These are phyloP conservation scores for Solanum microdontum DNA, from an alignment of 257 asterid genomes.

Conservation along the genomic window DNA sequence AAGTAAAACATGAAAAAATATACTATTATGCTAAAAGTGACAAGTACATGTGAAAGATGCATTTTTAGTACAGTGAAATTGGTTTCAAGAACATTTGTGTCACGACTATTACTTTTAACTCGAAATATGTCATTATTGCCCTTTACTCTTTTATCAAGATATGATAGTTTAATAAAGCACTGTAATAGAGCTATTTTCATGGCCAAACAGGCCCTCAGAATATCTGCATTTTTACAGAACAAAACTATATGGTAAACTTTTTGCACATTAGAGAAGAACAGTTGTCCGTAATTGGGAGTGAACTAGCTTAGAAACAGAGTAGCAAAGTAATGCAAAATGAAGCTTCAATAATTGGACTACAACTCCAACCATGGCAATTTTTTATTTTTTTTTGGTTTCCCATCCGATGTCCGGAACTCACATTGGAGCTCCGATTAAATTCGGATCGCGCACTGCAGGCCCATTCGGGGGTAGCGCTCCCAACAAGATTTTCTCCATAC, in stretches of 20 bases:
- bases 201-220: not conserved
- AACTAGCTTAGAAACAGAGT: not conserved
- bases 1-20: not conserved
- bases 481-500: too few species aligned
- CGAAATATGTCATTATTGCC: not conserved
- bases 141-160: not conserved
- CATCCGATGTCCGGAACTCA: too few species aligned
- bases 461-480: not conserved
- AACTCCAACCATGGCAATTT: not conserved
- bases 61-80: not conserved
- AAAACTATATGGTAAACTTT: not conserved
- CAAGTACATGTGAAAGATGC: not conserved
- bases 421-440: not conserved
- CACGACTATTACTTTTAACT: not conserved
- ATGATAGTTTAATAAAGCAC: not conserved
- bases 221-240: not conserved
- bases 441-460: too few species aligned
- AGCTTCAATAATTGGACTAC: not conserved
- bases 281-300: not conserved
- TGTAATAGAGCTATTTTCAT: not conserved
- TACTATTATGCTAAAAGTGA: not conserved
- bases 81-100: not conserved
- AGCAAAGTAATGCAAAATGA: not conserved
- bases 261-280: not conserved
- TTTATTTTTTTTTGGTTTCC: too few species aligned